These are phyloP conservation scores for Pichia norvegensis DNA, from an alignment of 1,139 yeast species.

Conservation along the genomic window DNA sequence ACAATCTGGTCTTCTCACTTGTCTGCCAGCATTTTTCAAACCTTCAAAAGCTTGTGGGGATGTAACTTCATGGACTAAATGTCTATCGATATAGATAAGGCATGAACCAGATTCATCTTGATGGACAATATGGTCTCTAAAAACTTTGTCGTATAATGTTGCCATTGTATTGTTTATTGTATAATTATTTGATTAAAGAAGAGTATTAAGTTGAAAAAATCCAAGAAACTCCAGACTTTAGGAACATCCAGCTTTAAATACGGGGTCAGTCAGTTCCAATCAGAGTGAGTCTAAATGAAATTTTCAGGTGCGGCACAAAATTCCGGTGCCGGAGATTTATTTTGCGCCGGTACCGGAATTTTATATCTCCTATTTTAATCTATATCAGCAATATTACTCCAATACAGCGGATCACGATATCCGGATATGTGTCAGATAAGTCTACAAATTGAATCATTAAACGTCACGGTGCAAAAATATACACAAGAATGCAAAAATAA, in stretches of 20 bases:
- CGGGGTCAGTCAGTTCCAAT: background rate
- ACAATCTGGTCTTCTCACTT: slow-evolving; percentile 87
- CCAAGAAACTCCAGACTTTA: background rate
- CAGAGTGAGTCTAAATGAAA: background rate
- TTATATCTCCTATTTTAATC: too few species aligned
- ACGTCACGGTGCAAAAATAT: background rate
- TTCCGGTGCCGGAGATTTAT: background rate
- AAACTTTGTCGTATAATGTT: slow-evolving; percentile 84
- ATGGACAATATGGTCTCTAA: slow-evolving; percentile 88
- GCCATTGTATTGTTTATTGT: slow-evolving; percentile 10
- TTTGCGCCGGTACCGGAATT: slow-evolving; percentile 7
- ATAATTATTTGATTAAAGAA: background rate
- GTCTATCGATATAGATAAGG: slow-evolving; percentile 88
- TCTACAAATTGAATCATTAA: background rate
- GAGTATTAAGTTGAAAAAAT: background rate
- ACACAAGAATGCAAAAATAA: too few species aligned
- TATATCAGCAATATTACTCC: too few species aligned
- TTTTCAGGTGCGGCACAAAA: background rate
- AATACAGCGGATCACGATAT: background rate
- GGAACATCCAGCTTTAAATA: background rate
- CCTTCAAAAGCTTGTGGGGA: slow-evolving; percentile 99
- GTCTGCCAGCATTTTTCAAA: slow-evolving; percentile 74
- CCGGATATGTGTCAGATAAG: background rate
- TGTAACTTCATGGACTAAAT: slow-evolving; percentile 94
- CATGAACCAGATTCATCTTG: slow-evolving; percentile 80